Evolutionary conservation across 306 rosid species (phyloP).

Genomic region (Citrullus amarus): DNA sequence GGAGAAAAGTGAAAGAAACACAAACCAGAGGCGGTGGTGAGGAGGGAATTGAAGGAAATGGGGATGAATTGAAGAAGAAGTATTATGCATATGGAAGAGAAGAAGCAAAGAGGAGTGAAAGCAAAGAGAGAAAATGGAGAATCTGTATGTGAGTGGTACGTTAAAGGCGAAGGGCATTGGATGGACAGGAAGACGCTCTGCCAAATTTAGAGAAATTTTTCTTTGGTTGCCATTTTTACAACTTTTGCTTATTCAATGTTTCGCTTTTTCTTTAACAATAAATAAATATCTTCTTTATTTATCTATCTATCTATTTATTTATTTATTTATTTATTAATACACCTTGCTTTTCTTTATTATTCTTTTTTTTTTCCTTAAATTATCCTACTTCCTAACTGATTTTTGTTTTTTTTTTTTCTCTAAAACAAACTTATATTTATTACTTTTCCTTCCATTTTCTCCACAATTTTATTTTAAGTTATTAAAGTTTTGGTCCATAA

Average conservation of each 20-base stretch:
- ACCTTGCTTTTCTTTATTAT: background rate
- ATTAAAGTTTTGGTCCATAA: too few relatives aligned
- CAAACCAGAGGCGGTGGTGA: background rate
- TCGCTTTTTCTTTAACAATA: background rate
- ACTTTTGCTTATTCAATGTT: slow-evolving; percentile 6
- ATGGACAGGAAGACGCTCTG: slow-evolving; percentile 37
- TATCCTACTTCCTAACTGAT: background rate
- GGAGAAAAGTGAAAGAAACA: background rate
- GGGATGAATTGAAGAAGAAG: background rate
- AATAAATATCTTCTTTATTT: background rate
- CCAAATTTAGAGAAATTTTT: slow-evolving; percentile 15
- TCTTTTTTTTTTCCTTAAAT: background rate
- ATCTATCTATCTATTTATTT: background rate
- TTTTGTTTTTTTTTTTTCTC: too few relatives aligned
- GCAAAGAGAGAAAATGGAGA: slow-evolving; percentile 38
- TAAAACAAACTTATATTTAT: too few relatives aligned
- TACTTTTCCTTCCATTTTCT: too few relatives aligned
- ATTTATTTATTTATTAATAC: background rate
- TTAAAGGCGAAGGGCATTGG: slow-evolving; percentile 26
- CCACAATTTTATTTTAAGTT: too few relatives aligned
- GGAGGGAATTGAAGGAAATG: background rate
- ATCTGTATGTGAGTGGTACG: slow-evolving; percentile 40
- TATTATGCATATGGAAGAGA: background rate
- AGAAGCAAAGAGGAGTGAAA: background rate
- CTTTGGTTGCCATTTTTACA: slow-evolving; percentile 15